phyloP scores from a whole-genome alignment of 108 stramenopile genomes.

The Conticribra guillardii region DNA sequence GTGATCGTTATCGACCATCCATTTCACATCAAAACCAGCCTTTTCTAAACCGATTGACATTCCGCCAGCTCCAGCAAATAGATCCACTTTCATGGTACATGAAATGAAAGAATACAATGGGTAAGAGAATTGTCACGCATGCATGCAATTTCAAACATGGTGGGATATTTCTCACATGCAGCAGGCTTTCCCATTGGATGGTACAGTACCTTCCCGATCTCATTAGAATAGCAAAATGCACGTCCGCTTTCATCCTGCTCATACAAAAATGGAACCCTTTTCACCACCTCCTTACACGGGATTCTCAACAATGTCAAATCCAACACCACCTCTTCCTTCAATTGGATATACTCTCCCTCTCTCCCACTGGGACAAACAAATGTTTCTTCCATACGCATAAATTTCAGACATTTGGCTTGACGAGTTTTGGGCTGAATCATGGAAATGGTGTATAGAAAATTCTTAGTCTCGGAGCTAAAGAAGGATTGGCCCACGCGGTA shows the following conservation, averaged over 20 bases:
- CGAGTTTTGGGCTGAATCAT: conserved; percentile 16
- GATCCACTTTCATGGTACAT: conserved; percentile 23
- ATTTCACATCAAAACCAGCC: conserved; percentile 49
- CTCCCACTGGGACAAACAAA: conserved; percentile 39
- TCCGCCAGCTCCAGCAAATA: conserved; percentile 54
- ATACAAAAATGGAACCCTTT: conserved; percentile 26
- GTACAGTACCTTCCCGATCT: conserved; percentile 23
- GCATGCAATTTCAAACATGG: no score
- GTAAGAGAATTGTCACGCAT: no score
- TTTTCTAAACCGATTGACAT: conserved; percentile 49
- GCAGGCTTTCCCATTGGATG: conserved; percentile 32
- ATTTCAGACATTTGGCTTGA: conserved; percentile 28
- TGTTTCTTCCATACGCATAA: conserved; percentile 22
- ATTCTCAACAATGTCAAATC: conserved; percentile 29
- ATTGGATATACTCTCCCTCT: conserved; percentile 23
- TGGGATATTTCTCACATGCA: conserved; percentile 33
- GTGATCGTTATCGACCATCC: conserved; percentile 46
- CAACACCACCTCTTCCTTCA: conserved; percentile 15
- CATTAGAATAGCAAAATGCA: conserved; percentile 27
- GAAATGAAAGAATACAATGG: neutral
- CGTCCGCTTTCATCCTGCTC: conserved; percentile 27
- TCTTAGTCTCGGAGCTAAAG: conserved; percentile 2
- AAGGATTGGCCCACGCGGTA: conserved; percentile 45
- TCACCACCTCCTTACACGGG: conserved; percentile 6
- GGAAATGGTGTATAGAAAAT: conserved; percentile 34